phyloP scores from a whole-genome alignment of 345 rosid species.

The Bruguiera parviflora region DNA sequence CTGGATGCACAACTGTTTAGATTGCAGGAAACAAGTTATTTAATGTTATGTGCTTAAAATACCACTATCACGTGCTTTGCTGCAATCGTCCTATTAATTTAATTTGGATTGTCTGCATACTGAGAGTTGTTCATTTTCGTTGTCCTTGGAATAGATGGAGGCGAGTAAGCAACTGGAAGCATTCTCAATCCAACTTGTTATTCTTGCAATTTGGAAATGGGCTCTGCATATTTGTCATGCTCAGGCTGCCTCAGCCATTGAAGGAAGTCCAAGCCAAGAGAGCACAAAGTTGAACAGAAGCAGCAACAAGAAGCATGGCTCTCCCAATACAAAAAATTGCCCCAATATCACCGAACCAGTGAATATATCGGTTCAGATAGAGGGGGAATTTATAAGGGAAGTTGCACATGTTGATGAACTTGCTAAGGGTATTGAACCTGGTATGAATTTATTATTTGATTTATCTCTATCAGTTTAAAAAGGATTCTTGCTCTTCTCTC shows the following conservation, averaged over 20 bases:
- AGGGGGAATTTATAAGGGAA: slow-evolving; percentile 72
- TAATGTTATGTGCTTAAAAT: not conserved
- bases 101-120: not conserved
- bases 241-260: slow-evolving; percentile 81
- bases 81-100: slow-evolving; percentile 6
- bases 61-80: slow-evolving; percentile 3
- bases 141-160: slow-evolving; percentile 44
- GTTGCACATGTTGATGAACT: slow-evolving; percentile 86
- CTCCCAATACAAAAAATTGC: slow-evolving; percentile 40
- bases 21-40: no score
- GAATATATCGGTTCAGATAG: slow-evolving; percentile 54
- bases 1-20: no score
- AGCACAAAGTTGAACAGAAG: slow-evolving; percentile 45
- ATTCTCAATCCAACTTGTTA: slow-evolving; percentile 86
- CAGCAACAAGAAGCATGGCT: slow-evolving; percentile 46
- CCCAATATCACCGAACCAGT: slow-evolving; percentile 35
- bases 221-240: slow-evolving; percentile 90
- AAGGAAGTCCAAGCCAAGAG: slow-evolving; percentile 72
- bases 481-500: not conserved
- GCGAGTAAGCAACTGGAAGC: slow-evolving; percentile 62
- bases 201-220: slow-evolving; percentile 96
- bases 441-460: slow-evolving; percentile 35
- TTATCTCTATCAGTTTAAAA: not conserved
- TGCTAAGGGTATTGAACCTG: slow-evolving; percentile 65
- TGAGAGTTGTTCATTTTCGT: slow-evolving; percentile 7